Evolutionary conservation across 2,329 filamentous ascomycete species (phyloP).

Genomic region (Proliferodiscus dingleyae): DNA sequence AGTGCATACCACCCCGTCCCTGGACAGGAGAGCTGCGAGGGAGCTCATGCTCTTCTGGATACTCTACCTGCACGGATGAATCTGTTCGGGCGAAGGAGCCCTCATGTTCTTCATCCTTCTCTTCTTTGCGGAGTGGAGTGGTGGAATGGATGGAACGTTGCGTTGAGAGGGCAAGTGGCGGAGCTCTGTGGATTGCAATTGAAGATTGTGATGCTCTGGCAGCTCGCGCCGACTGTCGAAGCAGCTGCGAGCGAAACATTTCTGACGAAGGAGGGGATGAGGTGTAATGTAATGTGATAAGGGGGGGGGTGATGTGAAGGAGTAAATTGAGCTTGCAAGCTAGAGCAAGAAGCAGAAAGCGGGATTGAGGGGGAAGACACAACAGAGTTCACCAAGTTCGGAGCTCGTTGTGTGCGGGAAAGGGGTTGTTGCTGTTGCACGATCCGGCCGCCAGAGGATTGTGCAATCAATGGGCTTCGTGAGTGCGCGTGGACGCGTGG

Average conservation of each 20-base stretch:
- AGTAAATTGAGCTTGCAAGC: no score
- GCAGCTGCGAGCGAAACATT: constrained; percentile 30
- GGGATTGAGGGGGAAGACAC: no score
- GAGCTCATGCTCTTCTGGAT: constrained; percentile 69
- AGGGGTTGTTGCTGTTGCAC: no score
- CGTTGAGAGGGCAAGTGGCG: constrained; percentile 6
- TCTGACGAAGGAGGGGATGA: neutral
- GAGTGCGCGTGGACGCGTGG: no score
- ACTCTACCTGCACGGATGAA: constrained; percentile 70
- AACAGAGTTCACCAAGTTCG: no score
- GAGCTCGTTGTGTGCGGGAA: no score
- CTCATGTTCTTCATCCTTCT: constrained; percentile 24
- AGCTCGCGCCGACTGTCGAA: constrained; percentile 25
- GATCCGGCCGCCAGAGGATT: no score
- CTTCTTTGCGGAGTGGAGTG: constrained; percentile 16
- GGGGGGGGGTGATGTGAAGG: no score
- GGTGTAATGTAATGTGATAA: neutral
- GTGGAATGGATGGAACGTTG: constrained; percentile 22
- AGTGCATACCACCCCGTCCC: constrained; percentile 73
- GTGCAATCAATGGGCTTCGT: no score
- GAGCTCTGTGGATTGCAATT: constrained; percentile 13
- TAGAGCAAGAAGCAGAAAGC: no score
- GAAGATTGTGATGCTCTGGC: constrained; percentile 16
- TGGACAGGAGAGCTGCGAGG: constrained; percentile 66
- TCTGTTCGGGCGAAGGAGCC: constrained; percentile 69